Percentiles rank a stretch among this genome's conserved stretches.
These are phyloP conservation scores for Hymenoscyphus repandus DNA, from an alignment of 2,329 filamentous ascomycete genomes.

Conservation along the genomic window DNA sequence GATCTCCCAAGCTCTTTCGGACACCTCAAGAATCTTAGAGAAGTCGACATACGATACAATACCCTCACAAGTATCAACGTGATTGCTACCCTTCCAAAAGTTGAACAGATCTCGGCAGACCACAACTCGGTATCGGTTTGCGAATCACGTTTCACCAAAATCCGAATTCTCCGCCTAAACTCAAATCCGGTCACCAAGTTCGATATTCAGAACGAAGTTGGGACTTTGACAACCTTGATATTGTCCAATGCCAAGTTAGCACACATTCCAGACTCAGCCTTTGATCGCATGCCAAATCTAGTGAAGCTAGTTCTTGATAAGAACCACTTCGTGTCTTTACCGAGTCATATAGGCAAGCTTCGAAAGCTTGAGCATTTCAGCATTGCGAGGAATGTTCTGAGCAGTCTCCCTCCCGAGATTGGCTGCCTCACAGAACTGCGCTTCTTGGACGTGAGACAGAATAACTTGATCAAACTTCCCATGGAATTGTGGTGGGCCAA, in stretches of 20 bases:
- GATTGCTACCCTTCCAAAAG: constrained; percentile 73
- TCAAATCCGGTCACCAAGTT: constrained; percentile 95
- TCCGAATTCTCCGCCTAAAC: constrained; percentile 82
- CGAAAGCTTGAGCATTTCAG: constrained; percentile 84
- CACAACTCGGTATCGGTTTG: constrained; percentile 93
- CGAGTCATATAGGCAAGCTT: constrained; percentile 77
- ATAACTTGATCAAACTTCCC: constrained; percentile 84
- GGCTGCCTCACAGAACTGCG: constrained; percentile 80
- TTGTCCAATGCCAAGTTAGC: constrained; percentile 87
- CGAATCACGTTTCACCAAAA: constrained; percentile 77
- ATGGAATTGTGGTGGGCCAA: constrained; percentile 95
- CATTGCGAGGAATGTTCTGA: constrained; percentile 86
- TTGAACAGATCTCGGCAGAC: constrained; percentile 84
- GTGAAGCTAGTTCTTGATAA: constrained; percentile 86
- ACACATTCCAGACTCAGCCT: constrained; percentile 79
- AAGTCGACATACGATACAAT: constrained; percentile 94
- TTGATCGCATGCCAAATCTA: constrained; percentile 79
- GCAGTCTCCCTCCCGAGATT: constrained; percentile 78
- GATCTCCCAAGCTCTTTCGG: constrained; percentile 68
- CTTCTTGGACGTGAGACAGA: constrained; percentile 83
- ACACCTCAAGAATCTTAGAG: constrained; percentile 71
- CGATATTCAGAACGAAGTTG: constrained; percentile 69
- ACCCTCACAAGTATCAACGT: constrained; percentile 82
- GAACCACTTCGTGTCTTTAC: constrained; percentile 91
- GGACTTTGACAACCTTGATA: constrained; percentile 80